Conservation (phyloP, 1,284 basidiomycete genomes). For the Papiliotrema flavescens region DNA sequence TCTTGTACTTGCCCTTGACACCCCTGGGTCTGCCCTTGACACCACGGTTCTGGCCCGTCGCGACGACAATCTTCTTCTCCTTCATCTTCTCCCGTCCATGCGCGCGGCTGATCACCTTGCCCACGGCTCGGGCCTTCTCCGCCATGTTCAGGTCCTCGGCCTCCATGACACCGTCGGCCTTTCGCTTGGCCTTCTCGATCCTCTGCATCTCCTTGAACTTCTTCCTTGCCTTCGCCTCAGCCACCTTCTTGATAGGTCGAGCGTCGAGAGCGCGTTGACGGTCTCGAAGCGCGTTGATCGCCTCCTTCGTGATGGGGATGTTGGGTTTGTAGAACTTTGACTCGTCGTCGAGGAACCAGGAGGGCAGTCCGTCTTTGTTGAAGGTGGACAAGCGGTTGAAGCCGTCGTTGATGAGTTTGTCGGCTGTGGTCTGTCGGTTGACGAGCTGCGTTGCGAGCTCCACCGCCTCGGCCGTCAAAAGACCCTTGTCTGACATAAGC, state of each 20-base stretch:
- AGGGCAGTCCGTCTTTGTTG: conserved; percentile 84
- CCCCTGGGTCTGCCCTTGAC: conserved; percentile 92
- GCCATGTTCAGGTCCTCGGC: conserved; percentile 86
- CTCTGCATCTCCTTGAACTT: conserved; percentile 82
- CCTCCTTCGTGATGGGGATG: conserved; percentile 95
- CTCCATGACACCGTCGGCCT: conserved; percentile 91
- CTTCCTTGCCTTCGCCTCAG: conserved; percentile 97
- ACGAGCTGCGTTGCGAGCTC: conserved; percentile 89
- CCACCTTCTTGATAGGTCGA: conserved; percentile 97
- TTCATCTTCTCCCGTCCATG: conserved; percentile 57
- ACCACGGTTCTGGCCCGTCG: conserved; percentile 83
- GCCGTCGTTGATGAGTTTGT: conserved; percentile 87
- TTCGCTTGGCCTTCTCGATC: conserved; percentile 90
- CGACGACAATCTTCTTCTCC: conserved; percentile 82
- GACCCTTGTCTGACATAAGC: conserved; percentile 64
- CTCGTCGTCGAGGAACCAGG: conserved; percentile 99
- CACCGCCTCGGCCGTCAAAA: conserved; percentile 87
- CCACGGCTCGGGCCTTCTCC: conserved; percentile 91
- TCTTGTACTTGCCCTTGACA: conserved; percentile 86
- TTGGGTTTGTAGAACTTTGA: conserved; percentile 89
- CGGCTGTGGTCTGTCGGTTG: conserved; percentile 85
- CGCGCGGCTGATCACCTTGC: conserved; percentile 82
- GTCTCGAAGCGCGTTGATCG: conserved; percentile 77
- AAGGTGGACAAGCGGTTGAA: conserved; percentile 92
- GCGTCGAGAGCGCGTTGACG: conserved; percentile 93